Base-by-base conservation (phyloP, 2,329 filamentous ascomycete genomes). In the Blastomyces percursus region DNA sequence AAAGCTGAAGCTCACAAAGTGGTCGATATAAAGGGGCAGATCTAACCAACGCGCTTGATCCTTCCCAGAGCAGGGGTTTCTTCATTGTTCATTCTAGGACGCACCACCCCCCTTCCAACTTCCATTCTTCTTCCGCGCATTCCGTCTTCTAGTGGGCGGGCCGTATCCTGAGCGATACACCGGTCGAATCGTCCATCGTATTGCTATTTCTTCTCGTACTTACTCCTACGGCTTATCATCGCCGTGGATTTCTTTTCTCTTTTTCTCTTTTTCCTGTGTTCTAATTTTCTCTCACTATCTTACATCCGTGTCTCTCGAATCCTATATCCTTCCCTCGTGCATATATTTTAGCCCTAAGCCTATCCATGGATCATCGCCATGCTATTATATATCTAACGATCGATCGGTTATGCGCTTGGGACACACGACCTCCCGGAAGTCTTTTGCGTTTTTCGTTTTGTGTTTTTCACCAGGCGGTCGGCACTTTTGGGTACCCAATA, bases 21-120 rank as follows among this genome's bases (percentile, higher is more conserved):
- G 73, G 88, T 97, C 80, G 92, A 97, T 78, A 95, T 97, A 80
- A 96, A 97, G 80, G 92, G 93, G 72, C 93, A 97, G 78, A 96
- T 96, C 62, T 79, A 65, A 69, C 74, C 11, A 30, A 55, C 9
- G 30, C 44, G 46, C 56, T 30, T 35, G 44, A 40, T 32, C 30
- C 35, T 11, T 44, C 21, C 48, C 46, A 51, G n/a, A 27, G 2
- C 12, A 40, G 40, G n/a, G 6, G 30, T 52, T 60, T 52, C 32
- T 40, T 30, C 30, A 40, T 52, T 60, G 40, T 35, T 35, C 32
- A 35, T 1, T 35, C 11, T 8, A 11, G 7, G 32, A 35, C 32
- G 8, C 32, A 4, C 7, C 19, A 6, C 21, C 40, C 7, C 27
- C 42, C 56, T 48, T 30, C 38, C 56, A 44, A 24, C 21, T 58